Base-by-base conservation (phyloP, 306 rosid species). In the Quercus robur region DNA sequence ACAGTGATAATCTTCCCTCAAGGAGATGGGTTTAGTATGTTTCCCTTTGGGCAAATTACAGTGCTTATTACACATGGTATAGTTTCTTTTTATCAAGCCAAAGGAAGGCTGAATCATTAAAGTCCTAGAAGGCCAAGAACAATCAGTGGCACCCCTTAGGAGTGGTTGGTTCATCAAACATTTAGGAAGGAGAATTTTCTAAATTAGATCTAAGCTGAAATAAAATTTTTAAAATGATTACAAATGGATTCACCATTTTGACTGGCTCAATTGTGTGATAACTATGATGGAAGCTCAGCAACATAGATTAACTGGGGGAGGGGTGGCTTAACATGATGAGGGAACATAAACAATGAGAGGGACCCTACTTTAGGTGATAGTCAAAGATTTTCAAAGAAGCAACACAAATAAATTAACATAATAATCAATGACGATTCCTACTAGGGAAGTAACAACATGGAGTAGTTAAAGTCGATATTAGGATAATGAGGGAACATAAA, bases 311-410 rank as follows among this genome's bases (percentile, higher is more conserved):
- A 46, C 30, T 11, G 44, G 74, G 70, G 56, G 57, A 71, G 44
- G 74, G 70, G 56, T 52, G 68, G 23, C 52, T 41, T 21, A n/a
- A 59, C 28, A 56, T 68, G 7, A 75, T 56, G 75, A 63, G 51
- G 69, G 26, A 31, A 73, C 56, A 30, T 5, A 68, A 73, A 62
- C 25, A 58, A 54, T 57, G 75, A 66, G 75, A 66, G 74, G 73
- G 76, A 21, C 81, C 71, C 82, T 58, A 38, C 77, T 52, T 77
- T 38, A 11, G 74, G 10, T 41, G 28, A 80, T 64, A 18, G 56
- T 61, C 63, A 59, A 70, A 75, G 56, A 17, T 25, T 30, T 59
- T 15, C 20, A 6, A 4, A 19, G 56, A 71, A 5, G n/a, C 28
- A 75, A 58, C 20, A n/a, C 63, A 51, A 33, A 15, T 57, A 25